Evolutionary conservation across 208 protist genomes (phyloP), one percentile per base, ranked within the genome.

Genomic region (Blechomonas ayalai): DNA sequence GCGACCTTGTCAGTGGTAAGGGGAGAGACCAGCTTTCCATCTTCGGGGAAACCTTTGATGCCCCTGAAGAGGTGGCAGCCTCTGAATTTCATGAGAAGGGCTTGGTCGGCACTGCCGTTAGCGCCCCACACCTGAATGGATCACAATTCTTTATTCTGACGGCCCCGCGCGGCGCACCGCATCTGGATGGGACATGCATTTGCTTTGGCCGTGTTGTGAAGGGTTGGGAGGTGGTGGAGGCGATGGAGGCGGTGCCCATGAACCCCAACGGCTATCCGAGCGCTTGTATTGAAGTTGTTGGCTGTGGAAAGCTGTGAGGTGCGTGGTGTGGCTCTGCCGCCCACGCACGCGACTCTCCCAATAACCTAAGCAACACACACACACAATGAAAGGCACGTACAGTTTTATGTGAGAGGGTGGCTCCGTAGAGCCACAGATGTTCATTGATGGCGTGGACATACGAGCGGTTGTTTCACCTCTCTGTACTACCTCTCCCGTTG

Each of bases 21-120:
- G 97, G 97, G 25, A 92, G 62, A 7, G 93, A 87, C 46, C 96
- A 98, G 46, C 73, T 98, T 27, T 98, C 90, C 36, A 97, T 99
- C 59, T 99, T 97, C 64, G 96, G 96, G 57, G 87, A 90, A 19
- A 89, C 67, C 22, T 92, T 87, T 45, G 83, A 96, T 53, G 95
- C 95, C n/a, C 73, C 72, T 32, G 93, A 98, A 43, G 96, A 98
- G 71, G 96, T 96, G 69, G 83, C 85, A 37, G 71, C 59, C 26
- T 87, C 92, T 20, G 84, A 79, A 65, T 88, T 90, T 45, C 66
- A 85, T 45, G 40, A 58, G 20, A 46, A 58, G 26, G 95, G 96
- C n/a, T 54, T 97, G 9, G 68, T 99, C 6, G 97, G 95, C 9
- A 99, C 98, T 52, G 98, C 98, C 26, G 98, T 98, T 38, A 88